These are phyloP conservation scores for Linanthus parryae DNA, from an alignment of 148 eudicot species.

Conservation along the genomic window DNA sequence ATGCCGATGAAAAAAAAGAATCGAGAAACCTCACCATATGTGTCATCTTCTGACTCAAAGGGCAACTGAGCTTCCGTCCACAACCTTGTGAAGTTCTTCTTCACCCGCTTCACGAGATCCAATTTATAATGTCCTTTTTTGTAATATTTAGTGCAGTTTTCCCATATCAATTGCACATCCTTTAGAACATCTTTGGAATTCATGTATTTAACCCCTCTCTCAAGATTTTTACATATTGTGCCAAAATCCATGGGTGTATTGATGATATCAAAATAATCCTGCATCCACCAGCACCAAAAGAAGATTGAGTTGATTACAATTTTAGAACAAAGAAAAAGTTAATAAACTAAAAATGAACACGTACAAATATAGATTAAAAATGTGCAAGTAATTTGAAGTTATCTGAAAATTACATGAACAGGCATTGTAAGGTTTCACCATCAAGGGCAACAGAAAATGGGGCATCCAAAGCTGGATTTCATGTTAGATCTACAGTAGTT, in stretches of 20 bases:
- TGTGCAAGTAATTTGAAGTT: no score
- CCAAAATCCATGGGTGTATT: slow-evolving; percentile 12
- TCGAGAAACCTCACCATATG: slow-evolving; percentile 3
- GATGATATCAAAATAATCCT: slow-evolving; percentile 11
- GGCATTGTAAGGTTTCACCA: no score
- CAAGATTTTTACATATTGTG: slow-evolving; percentile 8
- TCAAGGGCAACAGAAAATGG: no score
- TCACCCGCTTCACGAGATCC: slow-evolving; percentile 13
- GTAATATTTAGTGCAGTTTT: slow-evolving; percentile 10
- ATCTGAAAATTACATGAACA: no score
- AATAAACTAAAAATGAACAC: no score
- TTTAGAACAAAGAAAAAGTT: no score
- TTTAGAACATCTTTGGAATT: slow-evolving; percentile 4
- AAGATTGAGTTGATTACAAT: neutral
- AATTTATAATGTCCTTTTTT: slow-evolving; percentile 9
- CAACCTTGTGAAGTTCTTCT: slow-evolving; percentile 6
- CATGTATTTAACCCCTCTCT: slow-evolving; percentile 3
- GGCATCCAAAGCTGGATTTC: no score
- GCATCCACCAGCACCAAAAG: neutral
- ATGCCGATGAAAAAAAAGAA: no score
- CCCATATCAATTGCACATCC: slow-evolving; percentile 10
- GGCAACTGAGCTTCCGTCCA: slow-evolving; percentile 10
- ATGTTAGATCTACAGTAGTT: no score
- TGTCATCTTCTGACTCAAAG: slow-evolving; percentile 3
- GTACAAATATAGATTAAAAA: no score